These are phyloP conservation scores for Sugiyamaella paludigena DNA, from an alignment of 1,139 yeast species.

Conservation along the genomic window DNA sequence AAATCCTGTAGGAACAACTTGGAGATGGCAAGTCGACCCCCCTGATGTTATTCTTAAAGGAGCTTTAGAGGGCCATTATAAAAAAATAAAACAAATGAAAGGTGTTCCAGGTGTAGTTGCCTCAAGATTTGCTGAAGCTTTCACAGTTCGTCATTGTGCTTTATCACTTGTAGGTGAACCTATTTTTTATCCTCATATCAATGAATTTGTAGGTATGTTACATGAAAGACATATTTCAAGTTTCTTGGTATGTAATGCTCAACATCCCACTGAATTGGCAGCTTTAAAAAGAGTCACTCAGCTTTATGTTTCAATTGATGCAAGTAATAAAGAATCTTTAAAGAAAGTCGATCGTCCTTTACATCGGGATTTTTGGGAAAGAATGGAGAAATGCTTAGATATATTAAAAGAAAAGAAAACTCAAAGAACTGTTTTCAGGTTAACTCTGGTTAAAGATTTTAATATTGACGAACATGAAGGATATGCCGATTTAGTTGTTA, in stretches of 20 bases:
- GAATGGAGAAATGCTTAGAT: constrained; percentile 76
- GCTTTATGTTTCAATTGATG: constrained; percentile 88
- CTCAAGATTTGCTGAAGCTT: constrained; percentile 87
- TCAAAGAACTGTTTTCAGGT: constrained; percentile 87
- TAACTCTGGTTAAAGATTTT: constrained; percentile 89
- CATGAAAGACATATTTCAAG: constrained; percentile 79
- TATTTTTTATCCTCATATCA: constrained; percentile 86
- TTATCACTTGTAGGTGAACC: constrained; percentile 92
- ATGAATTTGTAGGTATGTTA: constrained; percentile 74
- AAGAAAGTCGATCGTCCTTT: constrained; percentile 86
- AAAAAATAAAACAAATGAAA: constrained; percentile 88
- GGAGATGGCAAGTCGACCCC: constrained; percentile 95
- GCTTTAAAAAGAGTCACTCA: constrained; percentile 77
- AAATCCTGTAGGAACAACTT: constrained; percentile 91
- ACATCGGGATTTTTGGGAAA: constrained; percentile 90
- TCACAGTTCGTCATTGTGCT: constrained; percentile 86
- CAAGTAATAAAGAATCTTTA: constrained; percentile 76
- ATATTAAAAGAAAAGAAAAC: constrained; percentile 72
- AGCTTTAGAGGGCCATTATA: constrained; percentile 84
- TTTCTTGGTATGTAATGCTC: constrained; percentile 91
- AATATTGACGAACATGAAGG: constrained; percentile 78
- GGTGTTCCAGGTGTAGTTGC: constrained; percentile 94
- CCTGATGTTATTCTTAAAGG: constrained; percentile 83
- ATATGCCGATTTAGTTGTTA: constrained; percentile 85
- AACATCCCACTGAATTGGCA: constrained; percentile 82